Evolutionary conservation across 2,329 filamentous ascomycete genomes (phyloP), one percentile per base, ranked within the genome.

Genomic region (Beauveria brongniartii): DNA sequence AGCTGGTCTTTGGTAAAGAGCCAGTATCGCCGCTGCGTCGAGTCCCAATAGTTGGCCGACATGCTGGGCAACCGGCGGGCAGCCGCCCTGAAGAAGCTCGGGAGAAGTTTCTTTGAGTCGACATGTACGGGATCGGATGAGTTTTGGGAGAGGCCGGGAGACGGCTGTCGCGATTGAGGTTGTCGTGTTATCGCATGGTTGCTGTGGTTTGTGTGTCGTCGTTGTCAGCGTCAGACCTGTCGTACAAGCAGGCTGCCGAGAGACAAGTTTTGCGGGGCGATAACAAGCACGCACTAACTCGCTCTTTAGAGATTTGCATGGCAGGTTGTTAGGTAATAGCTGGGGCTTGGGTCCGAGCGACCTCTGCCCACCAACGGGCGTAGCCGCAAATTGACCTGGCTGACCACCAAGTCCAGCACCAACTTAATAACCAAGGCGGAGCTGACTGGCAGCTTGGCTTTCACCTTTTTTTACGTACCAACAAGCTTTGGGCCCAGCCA

Each of bases 21-120:
- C 94, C 94, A 99, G 77, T 90, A 85, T 67, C 86, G 88, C 67
- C 88, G 85, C 76, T 99, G 94, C 28, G 91, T 94, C 60, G 94
- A 97, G 65, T 91, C 89, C 92, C 92, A 99, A 78, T 93, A 99
- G 75, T 93, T 97, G 71, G 92, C 90, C 40, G 93, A 91, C 93
- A 97, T 97, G 58, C 62, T 69, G 43, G 18, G 37, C 55, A 26
- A 50, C 22, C 5, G 56, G 18, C 47, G 47, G 48, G 34, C 47
- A 18, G 47, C 46, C 37, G 47, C 47, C 47, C 56, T 40, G 24
- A 50, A 41, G 43, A 57, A 55, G 55, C 44, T 40, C 55, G 41
- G 22, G 44, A 57, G 22, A 41, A 5, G 7, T 8, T 8, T n/a
- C n/a, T 14, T 28, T 9, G 22, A 8, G 16, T 30, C 44, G 14